Base-by-base conservation (phyloP, 768 basidiomycete species). In the Leccinum subgranulosum region DNA sequence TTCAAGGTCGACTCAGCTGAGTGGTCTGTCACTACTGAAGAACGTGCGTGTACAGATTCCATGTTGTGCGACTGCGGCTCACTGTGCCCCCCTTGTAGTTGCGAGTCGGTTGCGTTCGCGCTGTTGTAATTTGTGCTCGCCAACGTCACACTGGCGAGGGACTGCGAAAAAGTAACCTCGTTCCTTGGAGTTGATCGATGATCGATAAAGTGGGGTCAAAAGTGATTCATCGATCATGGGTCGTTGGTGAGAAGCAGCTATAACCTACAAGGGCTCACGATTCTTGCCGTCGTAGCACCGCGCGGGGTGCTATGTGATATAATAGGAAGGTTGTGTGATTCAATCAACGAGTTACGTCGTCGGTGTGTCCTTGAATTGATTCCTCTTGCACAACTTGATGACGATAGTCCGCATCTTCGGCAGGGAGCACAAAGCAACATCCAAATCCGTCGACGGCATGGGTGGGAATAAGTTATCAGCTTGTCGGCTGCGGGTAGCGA, bases 391-490 rank as follows among this genome's bases (percentile, higher is more conserved):
- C 19, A 43, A 43, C 19, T 43, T 43, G 19, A 39, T 39, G 39
- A 43, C 39, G 47, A 9, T 48, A 15, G 17, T 27, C 8, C 9
- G n/a, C 14, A 17, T 33, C 49, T 53, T 49, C 45, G 17, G n/a
- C 51, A 49, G 25, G 2, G 21, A 48, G 19, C 19, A 70, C 64
- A 70, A 72, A 54, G 67, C 54, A 43, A 71, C 31, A 10, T 21
- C 68, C 28, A 59, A 61, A 69, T 53, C 48, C 12, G 59, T 50
- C n/a, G 3, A 36, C 25, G 11, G 51, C 11, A 39, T 21, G 6
- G 19, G 31, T 53, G 55, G 46, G 58, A 65, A 23, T 34, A 8
- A 4, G 49, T 27, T 33, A 4, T 3, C 17, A 27, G 17, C 41
- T 19, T 54, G 50, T 29, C 43, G 14, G 19, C 27, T 5, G 21